phyloP scores from a whole-genome alignment of 1,284 basidiomycete genomes.

The Trichosporon sp. region DNA sequence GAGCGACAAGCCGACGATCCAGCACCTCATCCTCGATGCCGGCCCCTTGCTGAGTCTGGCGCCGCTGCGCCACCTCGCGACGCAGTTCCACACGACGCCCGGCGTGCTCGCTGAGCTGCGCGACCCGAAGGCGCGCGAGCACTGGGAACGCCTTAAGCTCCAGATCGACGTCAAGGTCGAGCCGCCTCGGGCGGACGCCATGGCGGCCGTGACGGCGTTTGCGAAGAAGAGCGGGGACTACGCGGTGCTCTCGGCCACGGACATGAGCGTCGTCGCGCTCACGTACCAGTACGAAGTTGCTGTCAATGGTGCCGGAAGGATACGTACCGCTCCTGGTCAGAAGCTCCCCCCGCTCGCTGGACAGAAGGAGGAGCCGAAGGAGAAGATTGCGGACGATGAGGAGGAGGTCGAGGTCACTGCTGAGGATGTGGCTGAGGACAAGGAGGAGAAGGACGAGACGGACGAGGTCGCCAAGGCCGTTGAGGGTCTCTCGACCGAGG shows the following conservation, averaged over 20 bases:
- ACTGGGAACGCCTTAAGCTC: conserved; percentile 69
- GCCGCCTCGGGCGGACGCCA: conserved; percentile 70
- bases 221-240: conserved; percentile 98
- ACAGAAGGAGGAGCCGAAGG: conserved; percentile 52
- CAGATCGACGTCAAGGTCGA: conserved; percentile 76
- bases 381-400: conserved; percentile 44
- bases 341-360: conserved; percentile 28
- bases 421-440: conserved; percentile 39
- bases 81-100: conserved; percentile 80
- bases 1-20: conserved; percentile 56
- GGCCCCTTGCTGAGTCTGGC: conserved; percentile 84
- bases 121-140: conserved; percentile 80
- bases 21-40: conserved; percentile 84
- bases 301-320: conserved; percentile 60
- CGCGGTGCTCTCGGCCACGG: conserved; percentile 84
- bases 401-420: conserved; percentile 58
- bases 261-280: conserved; percentile 88
- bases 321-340: conserved; percentile 60
- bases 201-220: conserved; percentile 81
- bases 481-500: conserved; percentile 22
- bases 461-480: conserved; percentile 25
- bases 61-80: conserved; percentile 79
- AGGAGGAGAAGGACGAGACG: conserved; percentile 21
- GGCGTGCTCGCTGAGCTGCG: conserved; percentile 86
- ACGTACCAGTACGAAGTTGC: conserved; percentile 74